Evolutionary conservation across 768 basidiomycete genomes (phyloP), one percentile per base, ranked within the genome.

Genomic region (Hypsizygus marmoreus): DNA sequence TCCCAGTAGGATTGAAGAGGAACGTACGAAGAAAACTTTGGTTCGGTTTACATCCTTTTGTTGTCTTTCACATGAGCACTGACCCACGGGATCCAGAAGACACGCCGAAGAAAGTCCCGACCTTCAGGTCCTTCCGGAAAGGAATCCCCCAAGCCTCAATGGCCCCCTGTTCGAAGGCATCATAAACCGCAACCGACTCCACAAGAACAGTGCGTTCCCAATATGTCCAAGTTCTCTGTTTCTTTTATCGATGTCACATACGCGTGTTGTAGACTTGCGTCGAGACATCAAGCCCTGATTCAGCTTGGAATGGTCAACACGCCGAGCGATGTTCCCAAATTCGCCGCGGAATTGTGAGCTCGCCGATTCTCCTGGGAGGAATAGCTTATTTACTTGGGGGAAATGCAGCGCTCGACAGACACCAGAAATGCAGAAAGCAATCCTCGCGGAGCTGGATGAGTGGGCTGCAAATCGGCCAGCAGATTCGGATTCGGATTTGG

Each of bases 341-440:
- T 88, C 57, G 87, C 86, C 6, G 72, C 74, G 43, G 69, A 77
- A 24, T 88, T 89, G 86, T 88, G 52, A 65, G 84, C 74, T 7
- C 16, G 14, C 19, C 14, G 8, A 42, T 10, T 34, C 24, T 10
- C 17, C n/a, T 4, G 16, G 31, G 46, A 1, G 40, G 20, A 7
- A 14, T 45, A 13, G 32, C 14, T 57, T 47, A 59, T 33, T 20
- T 35, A 16, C n/a, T 36, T 23, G 3, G 16, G 44, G 9, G 23
- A 19, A 35, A 24, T 34, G 22, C 43, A 79, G 75, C 44, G 69
- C 65, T 4, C 67, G 66, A 14, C 73, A 72, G 51, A 61, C 72
- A 4, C 42, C 53, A 3, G 72, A 76, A 31, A 73, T 74, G 41
- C 77, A 69, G 50, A 60, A 61, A 31, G 63, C 67, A 40, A 68